phyloP scores from a whole-genome alignment of 371 early-diverging fungal species.

The Astathelohania contejeani region DNA sequence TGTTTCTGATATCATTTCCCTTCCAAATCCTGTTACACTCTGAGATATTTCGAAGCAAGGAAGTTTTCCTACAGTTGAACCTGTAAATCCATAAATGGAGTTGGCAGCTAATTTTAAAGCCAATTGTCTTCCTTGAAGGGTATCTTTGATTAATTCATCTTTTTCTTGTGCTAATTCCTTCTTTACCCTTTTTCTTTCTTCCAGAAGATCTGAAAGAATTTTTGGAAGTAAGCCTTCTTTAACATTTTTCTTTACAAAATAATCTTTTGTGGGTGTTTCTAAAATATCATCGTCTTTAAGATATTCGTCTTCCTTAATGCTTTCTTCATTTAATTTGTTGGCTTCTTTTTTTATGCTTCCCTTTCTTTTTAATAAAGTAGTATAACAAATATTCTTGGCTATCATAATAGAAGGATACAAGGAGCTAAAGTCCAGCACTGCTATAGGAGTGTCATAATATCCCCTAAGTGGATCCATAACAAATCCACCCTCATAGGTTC shows the following conservation, averaged over 20 bases:
- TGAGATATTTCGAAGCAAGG: slow-evolving; percentile 92
- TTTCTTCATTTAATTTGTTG: not conserved
- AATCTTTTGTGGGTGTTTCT: slow-evolving; percentile 54
- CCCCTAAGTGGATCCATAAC: slow-evolving; percentile 93
- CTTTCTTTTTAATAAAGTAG: slow-evolving; percentile 66
- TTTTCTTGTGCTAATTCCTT: slow-evolving; percentile 62
- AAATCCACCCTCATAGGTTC: slow-evolving; percentile 86
- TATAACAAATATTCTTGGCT: slow-evolving; percentile 96
- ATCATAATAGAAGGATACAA: slow-evolving; percentile 99
- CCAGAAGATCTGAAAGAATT: slow-evolving; percentile 74
- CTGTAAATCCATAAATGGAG: slow-evolving; percentile 98
- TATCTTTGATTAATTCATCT: slow-evolving; percentile 73
- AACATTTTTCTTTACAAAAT: slow-evolving; percentile 60
- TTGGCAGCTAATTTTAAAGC: slow-evolving; percentile 96
- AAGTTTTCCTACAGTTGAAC: slow-evolving; percentile 81
- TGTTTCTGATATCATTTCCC: slow-evolving; percentile 86
- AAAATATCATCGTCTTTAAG: slow-evolving; percentile 2
- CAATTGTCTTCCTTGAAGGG: slow-evolving; percentile 85
- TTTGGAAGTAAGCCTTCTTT: slow-evolving; percentile 79
- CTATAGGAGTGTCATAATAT: slow-evolving; percentile 81
- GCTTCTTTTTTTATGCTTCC: slow-evolving; percentile 49
- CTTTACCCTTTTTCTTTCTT: slow-evolving; percentile 83
- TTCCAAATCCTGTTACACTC: slow-evolving; percentile 91
- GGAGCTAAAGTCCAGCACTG: slow-evolving; percentile 94
- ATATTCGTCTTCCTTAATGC: not conserved